A percentile compares a stretch with the other conserved stretches of the same genome.
Evolutionary conservation across 352 stramenopile genomes (phyloP).

Genomic region (Phytophthora pinifolia): DNA sequence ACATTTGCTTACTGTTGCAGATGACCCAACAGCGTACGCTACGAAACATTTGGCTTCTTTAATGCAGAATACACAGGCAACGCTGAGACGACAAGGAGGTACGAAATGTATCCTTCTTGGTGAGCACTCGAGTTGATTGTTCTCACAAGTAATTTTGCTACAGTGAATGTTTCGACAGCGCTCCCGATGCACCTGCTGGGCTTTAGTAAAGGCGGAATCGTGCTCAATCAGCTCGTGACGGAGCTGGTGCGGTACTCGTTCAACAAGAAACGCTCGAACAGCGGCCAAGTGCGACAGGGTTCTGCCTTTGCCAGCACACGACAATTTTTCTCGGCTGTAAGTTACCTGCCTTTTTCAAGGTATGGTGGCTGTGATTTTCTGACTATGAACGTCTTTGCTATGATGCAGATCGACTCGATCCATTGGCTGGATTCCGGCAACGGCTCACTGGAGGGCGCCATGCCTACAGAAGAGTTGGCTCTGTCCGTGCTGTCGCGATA

Average conservation of each 20-base stretch:
- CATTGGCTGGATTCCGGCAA: constrained; percentile 72
- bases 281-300: constrained; percentile 30
- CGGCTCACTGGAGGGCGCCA: constrained; percentile 39
- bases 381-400: not conserved
- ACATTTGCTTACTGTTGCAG: constrained; percentile 21
- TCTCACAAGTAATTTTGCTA: not conserved
- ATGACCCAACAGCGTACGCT: constrained; percentile 32
- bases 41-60: constrained; percentile 43
- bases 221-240: constrained; percentile 72
- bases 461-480: constrained; percentile 39
- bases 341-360: constrained; percentile 1
- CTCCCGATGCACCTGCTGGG: constrained; percentile 63
- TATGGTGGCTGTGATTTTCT: not conserved
- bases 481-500: constrained; percentile 39
- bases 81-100: constrained; percentile 35
- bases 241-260: constrained; percentile 49
- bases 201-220: constrained; percentile 69
- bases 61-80: constrained; percentile 37
- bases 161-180: constrained; percentile 44
- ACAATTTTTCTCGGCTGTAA: constrained; percentile 40
- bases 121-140: constrained; percentile 1
- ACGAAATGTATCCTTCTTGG: not conserved
- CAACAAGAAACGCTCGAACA: constrained; percentile 38
- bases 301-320: constrained; percentile 37
- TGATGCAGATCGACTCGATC: constrained; percentile 49